Base-by-base conservation (phyloP, 2,329 filamentous ascomycete species). In the Fusarium redolens region DNA sequence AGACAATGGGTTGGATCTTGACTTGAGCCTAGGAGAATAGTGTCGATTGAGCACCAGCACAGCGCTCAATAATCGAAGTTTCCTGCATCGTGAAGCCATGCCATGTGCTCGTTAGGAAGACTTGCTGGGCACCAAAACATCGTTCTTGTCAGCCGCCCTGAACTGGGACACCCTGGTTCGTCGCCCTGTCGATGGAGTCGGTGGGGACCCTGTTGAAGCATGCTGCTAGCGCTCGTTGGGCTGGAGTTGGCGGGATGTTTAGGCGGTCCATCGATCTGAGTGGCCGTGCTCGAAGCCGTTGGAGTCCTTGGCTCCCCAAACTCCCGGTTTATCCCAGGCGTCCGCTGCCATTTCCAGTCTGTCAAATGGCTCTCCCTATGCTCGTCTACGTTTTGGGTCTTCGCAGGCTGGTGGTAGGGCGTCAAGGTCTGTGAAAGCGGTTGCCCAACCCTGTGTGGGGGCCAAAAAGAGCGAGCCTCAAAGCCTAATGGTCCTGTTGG, bases 371-470 rank as follows among this genome's bases (percentile, higher is more conserved):
- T 69, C 50, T 61, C 52, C 61, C 56, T 58, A 30, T 72, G 50
- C 38, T 43, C 44, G 40, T 52, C 51, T 48, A 52, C 68, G 37
- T 58, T 69, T 41, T 51, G 51, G 38, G 55, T 62, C 61, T 59
- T 52, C 25, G 64, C 48, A 63, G 56, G 56, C 56, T 56, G 57
- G 44, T 67, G 44, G 41, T 75, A 76, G 67, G 67, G 74, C 74
- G 69, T 63, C 66, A 68, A 72, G 50, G 60, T 69, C 47, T 66
- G 47, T 73, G 52, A 61, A 64, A 63, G 61, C 67, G 54, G 64
- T 68, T 73, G 72, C 74, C 72, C 69, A 76, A 71, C 66, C 47
- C 61, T 63, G 66, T 47, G 69, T 73, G 70, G 70, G 70, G 70
- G 70, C 61, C 54, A 71, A 66, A 64, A 58, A 61, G 41, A 74